phyloP scores from a whole-genome alignment of 2,329 filamentous ascomycete genomes.

The Canariomyces notabilis region DNA sequence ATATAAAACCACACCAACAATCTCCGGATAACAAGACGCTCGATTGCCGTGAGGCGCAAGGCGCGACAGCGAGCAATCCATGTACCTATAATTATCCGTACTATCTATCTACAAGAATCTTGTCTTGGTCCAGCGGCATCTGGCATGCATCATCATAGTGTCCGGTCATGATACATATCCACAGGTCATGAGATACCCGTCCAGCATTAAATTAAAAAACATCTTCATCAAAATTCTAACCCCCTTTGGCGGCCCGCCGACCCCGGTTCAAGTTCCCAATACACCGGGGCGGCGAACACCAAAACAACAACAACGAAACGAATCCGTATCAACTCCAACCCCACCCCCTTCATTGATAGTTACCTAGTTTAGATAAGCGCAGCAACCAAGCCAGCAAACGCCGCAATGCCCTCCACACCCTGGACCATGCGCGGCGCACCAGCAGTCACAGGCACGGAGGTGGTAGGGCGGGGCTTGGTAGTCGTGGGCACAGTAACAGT shows the following conservation, averaged over 20 bases:
- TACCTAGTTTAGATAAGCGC: constrained; percentile 23
- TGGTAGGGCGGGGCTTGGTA: constrained; percentile 5
- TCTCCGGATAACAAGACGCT: no score
- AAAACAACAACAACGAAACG: neutral
- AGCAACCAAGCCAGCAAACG: constrained; percentile 20
- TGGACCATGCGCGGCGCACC: constrained; percentile 19
- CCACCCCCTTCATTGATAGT: no score
- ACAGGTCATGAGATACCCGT: neutral
- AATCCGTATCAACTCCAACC: neutral
- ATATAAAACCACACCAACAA: no score
- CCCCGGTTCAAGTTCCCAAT: neutral
- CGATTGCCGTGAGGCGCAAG: neutral
- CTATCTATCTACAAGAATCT: neutral
- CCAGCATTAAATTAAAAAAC: neutral
- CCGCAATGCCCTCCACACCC: constrained; percentile 15
- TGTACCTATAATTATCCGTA: neutral
- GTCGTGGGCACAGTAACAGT: constrained; percentile 7
- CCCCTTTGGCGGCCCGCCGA: neutral
- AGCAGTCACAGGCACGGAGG: constrained; percentile 14
- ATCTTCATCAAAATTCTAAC: neutral
- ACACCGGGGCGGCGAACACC: neutral
- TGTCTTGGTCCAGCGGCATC: neutral
- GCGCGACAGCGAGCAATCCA: neutral
- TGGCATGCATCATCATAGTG: neutral
- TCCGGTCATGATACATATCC: neutral